Percentiles rank a stretch among this genome's conserved stretches.
phyloP scores from a whole-genome alignment of 176 grass and related monocot genomes.

The Pharus latifolius region DNA sequence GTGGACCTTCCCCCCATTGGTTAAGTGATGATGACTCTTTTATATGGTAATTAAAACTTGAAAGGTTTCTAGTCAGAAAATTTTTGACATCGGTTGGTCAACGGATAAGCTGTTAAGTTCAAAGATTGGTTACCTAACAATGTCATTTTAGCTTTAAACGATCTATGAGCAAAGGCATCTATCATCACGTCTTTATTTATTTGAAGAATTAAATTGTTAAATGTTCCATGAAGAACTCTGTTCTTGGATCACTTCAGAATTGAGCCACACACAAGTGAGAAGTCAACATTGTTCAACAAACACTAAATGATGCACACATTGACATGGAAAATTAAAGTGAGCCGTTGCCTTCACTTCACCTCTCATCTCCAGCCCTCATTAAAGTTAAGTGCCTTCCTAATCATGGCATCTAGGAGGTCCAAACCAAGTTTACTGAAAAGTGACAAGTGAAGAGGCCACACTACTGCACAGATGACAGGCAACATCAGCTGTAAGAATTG shows the following conservation, averaged over 20 bases:
- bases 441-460: not conserved
- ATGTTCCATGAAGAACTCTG: not conserved
- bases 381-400: not conserved
- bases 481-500: not conserved
- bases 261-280: not conserved
- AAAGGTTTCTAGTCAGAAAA: not conserved
- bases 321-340: not conserved
- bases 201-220: not conserved
- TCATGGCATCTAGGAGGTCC: not conserved
- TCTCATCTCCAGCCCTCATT: not conserved
- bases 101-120: not conserved
- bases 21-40: constrained; percentile 5
- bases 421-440: not conserved
- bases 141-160: constrained; percentile 3
- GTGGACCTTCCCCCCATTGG: not conserved
- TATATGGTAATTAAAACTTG: too few species aligned
- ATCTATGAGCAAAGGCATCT: not conserved
- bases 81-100: not conserved
- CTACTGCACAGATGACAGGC: not conserved
- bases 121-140: not conserved
- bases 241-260: not conserved
- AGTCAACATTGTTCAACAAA: not conserved
- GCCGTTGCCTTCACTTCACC: not conserved
- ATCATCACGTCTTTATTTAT: not conserved
- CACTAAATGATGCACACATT: not conserved